phyloP scores from a whole-genome alignment of 1,284 basidiomycete species.

The Ustilago cynodontis region DNA sequence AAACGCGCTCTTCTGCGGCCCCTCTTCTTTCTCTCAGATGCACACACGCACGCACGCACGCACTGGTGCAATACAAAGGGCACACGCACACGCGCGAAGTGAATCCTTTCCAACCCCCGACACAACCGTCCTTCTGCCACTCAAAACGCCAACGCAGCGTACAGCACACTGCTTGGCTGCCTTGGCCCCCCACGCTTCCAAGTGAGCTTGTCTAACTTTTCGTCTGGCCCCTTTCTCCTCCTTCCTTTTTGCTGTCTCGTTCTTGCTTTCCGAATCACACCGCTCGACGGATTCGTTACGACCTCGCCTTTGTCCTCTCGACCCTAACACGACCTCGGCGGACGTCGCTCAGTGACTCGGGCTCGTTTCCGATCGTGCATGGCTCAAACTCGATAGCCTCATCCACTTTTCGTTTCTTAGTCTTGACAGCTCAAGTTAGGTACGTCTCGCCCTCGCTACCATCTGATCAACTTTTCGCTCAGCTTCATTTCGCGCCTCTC shows the following conservation, averaged over 20 bases:
- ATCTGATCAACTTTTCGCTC: not conserved
- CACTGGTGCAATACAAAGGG: no score
- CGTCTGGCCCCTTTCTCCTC: not conserved
- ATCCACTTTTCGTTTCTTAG: not conserved
- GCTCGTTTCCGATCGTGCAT: not conserved
- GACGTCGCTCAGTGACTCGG: not conserved
- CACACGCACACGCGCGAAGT: constrained; percentile 7
- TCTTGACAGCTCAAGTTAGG: not conserved
- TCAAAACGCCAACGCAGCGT: constrained; percentile 19
- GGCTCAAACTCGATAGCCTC: not conserved
- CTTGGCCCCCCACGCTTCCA: constrained; percentile 3
- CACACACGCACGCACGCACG: not conserved
- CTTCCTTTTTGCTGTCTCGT: not conserved
- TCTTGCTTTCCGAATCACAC: not conserved
- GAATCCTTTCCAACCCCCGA: not conserved
- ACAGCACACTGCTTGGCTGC: not conserved
- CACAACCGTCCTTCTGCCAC: not conserved
- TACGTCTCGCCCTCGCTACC: not conserved
- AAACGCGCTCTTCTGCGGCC: not conserved
- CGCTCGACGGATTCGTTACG: not conserved
- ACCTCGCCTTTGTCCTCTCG: not conserved
- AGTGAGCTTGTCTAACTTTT: not conserved
- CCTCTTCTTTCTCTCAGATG: not conserved
- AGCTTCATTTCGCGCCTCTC: not conserved
- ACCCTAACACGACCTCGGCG: not conserved